A percentile compares a stretch with the other conserved stretches of the same genome.
Evolutionary conservation across 352 stramenopile species (phyloP).

Genomic region (Phytophthora palmivora): DNA sequence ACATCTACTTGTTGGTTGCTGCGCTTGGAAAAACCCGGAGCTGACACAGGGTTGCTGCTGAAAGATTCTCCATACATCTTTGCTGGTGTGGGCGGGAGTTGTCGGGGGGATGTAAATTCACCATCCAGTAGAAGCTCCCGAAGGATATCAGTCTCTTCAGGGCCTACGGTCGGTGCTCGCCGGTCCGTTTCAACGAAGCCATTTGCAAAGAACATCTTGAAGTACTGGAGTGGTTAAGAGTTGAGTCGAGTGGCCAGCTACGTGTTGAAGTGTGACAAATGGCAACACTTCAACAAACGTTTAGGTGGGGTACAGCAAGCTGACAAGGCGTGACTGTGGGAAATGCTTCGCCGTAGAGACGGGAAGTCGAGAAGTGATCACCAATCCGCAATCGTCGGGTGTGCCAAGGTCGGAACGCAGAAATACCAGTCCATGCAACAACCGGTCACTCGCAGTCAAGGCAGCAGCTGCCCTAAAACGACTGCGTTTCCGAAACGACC

Average conservation of each 20-base stretch:
- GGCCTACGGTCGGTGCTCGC: conserved; percentile 35
- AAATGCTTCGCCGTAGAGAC: conserved; percentile 39
- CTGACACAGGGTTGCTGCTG: conserved; percentile 20
- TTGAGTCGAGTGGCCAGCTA: conserved; percentile 32
- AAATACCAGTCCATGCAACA: conserved; percentile 34
- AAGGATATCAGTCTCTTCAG: conserved; percentile 79
- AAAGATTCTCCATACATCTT: conserved; percentile 42
- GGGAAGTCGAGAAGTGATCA: conserved; percentile 53
- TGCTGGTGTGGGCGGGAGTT: conserved; percentile 52
- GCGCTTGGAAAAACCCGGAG: conserved; percentile 45
- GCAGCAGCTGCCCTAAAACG: conserved; percentile 36
- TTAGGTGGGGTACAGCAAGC: conserved; percentile 48
- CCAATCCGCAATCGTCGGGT: conserved; percentile 24
- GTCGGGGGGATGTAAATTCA: conserved; percentile 72
- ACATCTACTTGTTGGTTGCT: conserved; percentile 62
- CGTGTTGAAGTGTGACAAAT: conserved; percentile 36
- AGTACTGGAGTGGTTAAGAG: conserved; percentile 8
- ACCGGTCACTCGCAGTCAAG: conserved; percentile 31
- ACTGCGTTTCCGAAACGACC: conserved; percentile 44
- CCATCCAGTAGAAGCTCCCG: conserved; percentile 75
- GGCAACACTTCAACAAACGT: conserved; percentile 39
- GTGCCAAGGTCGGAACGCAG: conserved; percentile 29
- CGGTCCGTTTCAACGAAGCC: conserved; percentile 75
- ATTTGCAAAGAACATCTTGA: conserved; percentile 78
- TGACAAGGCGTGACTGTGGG: conserved; percentile 38